Base-by-base conservation (phyloP, 73 alveolate species). In the Paramecium sexaurelia region DNA sequence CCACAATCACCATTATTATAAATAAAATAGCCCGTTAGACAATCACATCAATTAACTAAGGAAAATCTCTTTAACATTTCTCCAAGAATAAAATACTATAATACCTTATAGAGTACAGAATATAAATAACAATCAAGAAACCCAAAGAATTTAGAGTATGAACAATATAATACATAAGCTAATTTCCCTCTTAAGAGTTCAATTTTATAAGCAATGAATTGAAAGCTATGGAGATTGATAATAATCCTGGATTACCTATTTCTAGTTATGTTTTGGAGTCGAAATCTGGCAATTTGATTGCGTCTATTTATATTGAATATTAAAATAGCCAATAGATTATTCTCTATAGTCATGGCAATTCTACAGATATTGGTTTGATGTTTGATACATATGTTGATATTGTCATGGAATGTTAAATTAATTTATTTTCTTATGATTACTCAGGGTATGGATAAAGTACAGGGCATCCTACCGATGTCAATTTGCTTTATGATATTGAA, bases 401-500 rank as follows among this genome's bases (percentile, higher is more conserved):
- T 20, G 92, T 94, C 4, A 55, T 36, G 36, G 73, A 93, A 29
- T 84, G 92, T 33, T 26, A 78, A 39, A 92, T 87, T 36, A 87
- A 75, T 67, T 66, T 94, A 17, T 69, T 94, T 7, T n/a, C 93
- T 19, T 94, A 84, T 66, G 97, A 94, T 55, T 94, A 94, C 82
- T 61, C 95, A 3, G 97, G 97, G 4, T 94, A 94, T 93, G 97
- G 97, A 27, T 51, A 92, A 78, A 75, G 94, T 19, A 88, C 96
- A 13, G 97, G 97, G 0, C 69, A 93, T 27, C 95, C 97, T 9
- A 92, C 92, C 24, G 97, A 94, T 35, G 29, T 71, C 15, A 55
- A 82, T 32, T 55, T 91, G 6, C 75, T 87, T n/a, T 35, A 36
- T 19, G 96, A 94, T 37, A 84, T 94, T 19, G 68, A 90, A 55